Conservation (phyloP, 495 filamentous ascomycete species). For the Glarea lozoyensis region DNA sequence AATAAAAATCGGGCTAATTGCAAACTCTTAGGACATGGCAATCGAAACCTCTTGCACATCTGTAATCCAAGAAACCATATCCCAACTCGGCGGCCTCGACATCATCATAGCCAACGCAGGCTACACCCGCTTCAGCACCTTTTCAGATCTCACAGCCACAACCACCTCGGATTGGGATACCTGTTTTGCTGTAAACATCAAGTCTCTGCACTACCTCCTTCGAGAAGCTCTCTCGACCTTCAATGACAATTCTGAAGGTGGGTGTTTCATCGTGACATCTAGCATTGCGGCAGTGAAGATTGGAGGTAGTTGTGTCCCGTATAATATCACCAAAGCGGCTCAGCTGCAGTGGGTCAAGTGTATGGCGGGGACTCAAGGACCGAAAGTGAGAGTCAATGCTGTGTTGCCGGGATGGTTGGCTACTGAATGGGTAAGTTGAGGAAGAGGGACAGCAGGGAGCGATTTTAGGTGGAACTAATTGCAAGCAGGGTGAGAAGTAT, state of each 20-base stretch:
- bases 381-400: slow-evolving; percentile 59
- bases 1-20: too few relatives aligned
- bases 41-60: slow-evolving; percentile 44
- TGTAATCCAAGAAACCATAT: slow-evolving; percentile 45
- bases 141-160: slow-evolving; percentile 54
- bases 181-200: slow-evolving; percentile 64
- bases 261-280: slow-evolving; percentile 59
- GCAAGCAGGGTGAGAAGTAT: slow-evolving; percentile 44
- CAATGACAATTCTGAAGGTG: slow-evolving; percentile 60
- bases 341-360: slow-evolving; percentile 66
- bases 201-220: slow-evolving; percentile 53
- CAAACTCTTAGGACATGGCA: slow-evolving; percentile 54
- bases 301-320: slow-evolving; percentile 52
- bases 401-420: slow-evolving; percentile 57
- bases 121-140: slow-evolving; percentile 57
- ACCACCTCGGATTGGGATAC: slow-evolving; percentile 60
- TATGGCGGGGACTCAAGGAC: slow-evolving; percentile 56
- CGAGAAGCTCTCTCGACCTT: slow-evolving; percentile 55
- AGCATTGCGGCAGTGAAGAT: slow-evolving; percentile 40
- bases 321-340: slow-evolving; percentile 54
- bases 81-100: slow-evolving; percentile 58
- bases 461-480: too few relatives aligned
- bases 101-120: slow-evolving; percentile 65
- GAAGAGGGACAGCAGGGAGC: too few relatives aligned
- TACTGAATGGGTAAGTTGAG: slow-evolving; percentile 62